These are phyloP conservation scores for Sphaerulina vaccinii DNA, from an alignment of 2,329 filamentous ascomycete species.

Conservation along the genomic window DNA sequence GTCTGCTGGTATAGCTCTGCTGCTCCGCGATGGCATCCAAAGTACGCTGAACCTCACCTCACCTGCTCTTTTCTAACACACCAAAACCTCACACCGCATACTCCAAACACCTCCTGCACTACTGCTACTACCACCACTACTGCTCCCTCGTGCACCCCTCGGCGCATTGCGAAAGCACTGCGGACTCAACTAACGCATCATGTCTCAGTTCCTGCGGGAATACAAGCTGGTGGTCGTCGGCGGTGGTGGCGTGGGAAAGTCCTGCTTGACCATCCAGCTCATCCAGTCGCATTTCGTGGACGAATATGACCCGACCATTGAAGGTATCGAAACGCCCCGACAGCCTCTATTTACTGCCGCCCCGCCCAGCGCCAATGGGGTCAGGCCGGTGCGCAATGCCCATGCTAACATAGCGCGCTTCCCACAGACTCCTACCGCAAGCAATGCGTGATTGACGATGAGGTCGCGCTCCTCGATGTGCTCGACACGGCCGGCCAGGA, in stretches of 20 bases:
- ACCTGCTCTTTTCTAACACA: neutral
- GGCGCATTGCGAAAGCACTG: slow-evolving; percentile 5
- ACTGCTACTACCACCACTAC: slow-evolving; percentile 2
- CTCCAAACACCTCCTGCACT: slow-evolving; percentile 11
- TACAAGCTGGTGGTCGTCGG: slow-evolving; percentile 82
- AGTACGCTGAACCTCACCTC: slow-evolving; percentile 27
- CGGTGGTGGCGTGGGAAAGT: slow-evolving; percentile 98
- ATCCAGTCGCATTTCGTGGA: slow-evolving; percentile 91
- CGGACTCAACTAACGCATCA: slow-evolving; percentile 14
- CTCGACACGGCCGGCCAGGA: slow-evolving; percentile 98
- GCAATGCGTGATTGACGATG: slow-evolving; percentile 98
- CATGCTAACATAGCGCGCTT: slow-evolving; percentile 27
- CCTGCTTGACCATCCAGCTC: slow-evolving; percentile 92
- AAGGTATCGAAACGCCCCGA: slow-evolving; percentile 63
- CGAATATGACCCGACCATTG: slow-evolving; percentile 98
- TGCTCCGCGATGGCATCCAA: slow-evolving; percentile 37
- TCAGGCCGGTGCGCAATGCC: neutral
- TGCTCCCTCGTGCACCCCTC: slow-evolving; percentile 4
- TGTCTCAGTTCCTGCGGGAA: slow-evolving; percentile 51
- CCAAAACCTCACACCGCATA: neutral
- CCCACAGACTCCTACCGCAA: slow-evolving; percentile 93
- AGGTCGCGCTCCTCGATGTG: slow-evolving; percentile 95
- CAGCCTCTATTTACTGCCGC: neutral
- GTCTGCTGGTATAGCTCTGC: slow-evolving; percentile 1
- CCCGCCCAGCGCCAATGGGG: neutral